Evolutionary conservation across 345 rosid genomes (phyloP).

Genomic region (Citrus trifoliata): DNA sequence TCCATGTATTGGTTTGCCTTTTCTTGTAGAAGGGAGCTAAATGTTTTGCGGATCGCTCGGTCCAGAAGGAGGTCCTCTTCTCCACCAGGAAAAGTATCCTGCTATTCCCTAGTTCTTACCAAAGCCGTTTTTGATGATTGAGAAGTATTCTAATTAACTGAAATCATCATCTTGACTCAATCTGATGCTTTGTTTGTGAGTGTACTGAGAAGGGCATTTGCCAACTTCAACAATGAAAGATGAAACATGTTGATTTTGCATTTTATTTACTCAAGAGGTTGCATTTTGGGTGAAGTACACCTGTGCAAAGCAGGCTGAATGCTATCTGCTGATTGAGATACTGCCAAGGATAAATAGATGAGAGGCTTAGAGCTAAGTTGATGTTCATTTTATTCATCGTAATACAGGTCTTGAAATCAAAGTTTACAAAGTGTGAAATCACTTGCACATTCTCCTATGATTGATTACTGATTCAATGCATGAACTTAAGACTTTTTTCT

Average conservation of each 20-base stretch:
- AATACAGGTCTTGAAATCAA: neutral
- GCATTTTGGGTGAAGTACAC: too few species aligned
- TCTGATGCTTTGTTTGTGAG: neutral
- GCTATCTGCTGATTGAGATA: neutral
- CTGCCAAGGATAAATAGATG: neutral
- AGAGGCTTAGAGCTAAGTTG: neutral
- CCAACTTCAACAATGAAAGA: neutral
- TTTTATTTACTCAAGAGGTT: neutral
- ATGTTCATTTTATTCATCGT: too few species aligned
- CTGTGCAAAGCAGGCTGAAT: too few species aligned
- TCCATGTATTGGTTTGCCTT: neutral
- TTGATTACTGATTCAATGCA: neutral
- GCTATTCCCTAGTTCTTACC: neutral
- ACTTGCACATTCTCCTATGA: neutral
- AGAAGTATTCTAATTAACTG: too few species aligned
- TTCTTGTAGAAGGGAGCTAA: neutral
- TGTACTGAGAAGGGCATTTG: neutral
- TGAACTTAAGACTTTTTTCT: neutral
- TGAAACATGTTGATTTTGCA: neutral
- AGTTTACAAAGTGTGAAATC: neutral
- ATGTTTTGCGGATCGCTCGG: neutral
- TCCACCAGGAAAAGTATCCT: neutral
- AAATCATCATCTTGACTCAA: neutral
- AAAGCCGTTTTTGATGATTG: neutral
- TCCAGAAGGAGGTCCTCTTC: neutral